phyloP scores from a whole-genome alignment of 768 basidiomycete genomes.

The Russula virescens region DNA sequence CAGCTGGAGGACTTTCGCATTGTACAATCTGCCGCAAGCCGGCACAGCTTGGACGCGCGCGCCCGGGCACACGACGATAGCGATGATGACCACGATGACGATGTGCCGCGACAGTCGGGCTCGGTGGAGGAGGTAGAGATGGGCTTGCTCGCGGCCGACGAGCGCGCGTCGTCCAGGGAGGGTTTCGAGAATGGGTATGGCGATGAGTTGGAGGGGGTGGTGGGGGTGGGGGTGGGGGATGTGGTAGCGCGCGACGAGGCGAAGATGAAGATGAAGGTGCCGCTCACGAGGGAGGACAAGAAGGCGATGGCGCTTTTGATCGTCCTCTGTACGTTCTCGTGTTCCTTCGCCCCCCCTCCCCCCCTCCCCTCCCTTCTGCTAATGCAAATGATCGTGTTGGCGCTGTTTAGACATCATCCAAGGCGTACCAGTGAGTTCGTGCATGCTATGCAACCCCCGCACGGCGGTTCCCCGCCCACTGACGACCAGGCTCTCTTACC shows the following conservation, averaged over 20 bases:
- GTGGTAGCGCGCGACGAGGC: too few species aligned
- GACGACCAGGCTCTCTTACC: too few species aligned
- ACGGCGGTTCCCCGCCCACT: too few species aligned
- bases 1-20: slow-evolving; percentile 18
- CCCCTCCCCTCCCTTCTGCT: too few species aligned
- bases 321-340: slow-evolving; percentile 38
- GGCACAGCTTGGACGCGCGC: neutral
- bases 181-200: slow-evolving; percentile 14
- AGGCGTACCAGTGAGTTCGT: slow-evolving; percentile 72
- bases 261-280: neutral
- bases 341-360: too few species aligned
- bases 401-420: slow-evolving; percentile 46
- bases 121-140: slow-evolving; percentile 26
- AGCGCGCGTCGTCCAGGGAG: slow-evolving; percentile 10
- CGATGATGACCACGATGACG: neutral
- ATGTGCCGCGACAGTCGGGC: neutral
- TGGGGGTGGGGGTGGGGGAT: too few species aligned
- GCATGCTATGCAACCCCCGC: too few species aligned
- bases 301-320: slow-evolving; percentile 42
- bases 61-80: too few species aligned
- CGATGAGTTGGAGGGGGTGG: neutral
- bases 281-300: slow-evolving; percentile 34
- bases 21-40: neutral
- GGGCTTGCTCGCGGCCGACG: slow-evolving; percentile 23
- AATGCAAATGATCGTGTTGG: too few species aligned